These are phyloP conservation scores for Penicillium sp. DNA, from an alignment of 2,329 filamentous ascomycete genomes.

Conservation along the genomic window DNA sequence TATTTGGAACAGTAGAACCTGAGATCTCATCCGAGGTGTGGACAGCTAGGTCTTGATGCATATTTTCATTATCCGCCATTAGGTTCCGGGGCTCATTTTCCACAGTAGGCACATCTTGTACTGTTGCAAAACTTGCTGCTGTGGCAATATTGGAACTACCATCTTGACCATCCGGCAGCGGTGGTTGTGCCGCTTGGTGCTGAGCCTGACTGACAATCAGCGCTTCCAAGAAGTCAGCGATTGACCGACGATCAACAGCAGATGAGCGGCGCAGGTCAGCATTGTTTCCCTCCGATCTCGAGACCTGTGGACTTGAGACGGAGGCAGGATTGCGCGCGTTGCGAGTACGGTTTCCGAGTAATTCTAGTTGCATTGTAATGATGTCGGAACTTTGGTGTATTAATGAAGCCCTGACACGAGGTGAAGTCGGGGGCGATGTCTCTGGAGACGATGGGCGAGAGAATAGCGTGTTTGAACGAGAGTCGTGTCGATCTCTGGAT, in stretches of 20 bases:
- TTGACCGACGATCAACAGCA: conserved; percentile 30
- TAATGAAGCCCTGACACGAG: conserved; percentile 47
- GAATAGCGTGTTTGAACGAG: conserved; percentile 46
- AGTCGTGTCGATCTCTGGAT: conserved; percentile 30
- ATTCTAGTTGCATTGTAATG: conserved; percentile 50
- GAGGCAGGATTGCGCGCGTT: conserved; percentile 23
- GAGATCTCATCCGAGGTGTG: conserved; percentile 15
- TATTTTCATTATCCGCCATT: conserved; percentile 8
- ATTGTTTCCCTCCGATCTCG: conserved; percentile 16
- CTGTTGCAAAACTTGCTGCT: conserved; percentile 19
- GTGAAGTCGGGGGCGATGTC: conserved; percentile 47
- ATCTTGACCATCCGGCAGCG: conserved; percentile 25
- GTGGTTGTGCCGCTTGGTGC: conserved; percentile 20
- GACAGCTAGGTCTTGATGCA: conserved; percentile 6
- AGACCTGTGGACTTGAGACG: conserved; percentile 15
- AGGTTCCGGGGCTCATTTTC: conserved; percentile 10
- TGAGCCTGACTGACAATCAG: conserved; percentile 37
- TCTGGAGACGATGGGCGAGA: conserved; percentile 45
- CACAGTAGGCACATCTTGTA: conserved; percentile 13
- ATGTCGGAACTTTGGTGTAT: conserved; percentile 49
- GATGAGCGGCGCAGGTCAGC: conserved; percentile 17
- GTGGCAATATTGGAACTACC: conserved; percentile 27
- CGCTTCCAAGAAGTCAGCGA: conserved; percentile 42
- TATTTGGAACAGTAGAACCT: conserved; percentile 22
- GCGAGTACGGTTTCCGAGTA: conserved; percentile 39